Percentiles rank a stretch among this genome's conserved stretches.
Conservation (phyloP, 2,329 filamentous ascomycete genomes). For the Pseudogymnoascus sp. region DNA sequence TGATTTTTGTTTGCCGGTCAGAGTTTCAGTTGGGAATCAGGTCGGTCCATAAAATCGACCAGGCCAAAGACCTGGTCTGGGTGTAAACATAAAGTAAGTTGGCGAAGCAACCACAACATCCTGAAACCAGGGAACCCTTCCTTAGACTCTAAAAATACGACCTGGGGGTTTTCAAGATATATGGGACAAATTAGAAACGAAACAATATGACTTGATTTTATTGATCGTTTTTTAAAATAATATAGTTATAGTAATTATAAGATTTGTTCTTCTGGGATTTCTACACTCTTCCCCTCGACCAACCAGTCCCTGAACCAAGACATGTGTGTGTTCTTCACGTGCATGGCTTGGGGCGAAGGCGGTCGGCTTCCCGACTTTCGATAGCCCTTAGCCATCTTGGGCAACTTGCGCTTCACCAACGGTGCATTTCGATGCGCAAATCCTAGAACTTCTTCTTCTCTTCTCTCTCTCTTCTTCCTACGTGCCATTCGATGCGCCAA, state of each 20-base stretch:
- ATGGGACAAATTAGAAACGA: neutral
- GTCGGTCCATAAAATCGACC: neutral
- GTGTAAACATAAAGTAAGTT: slow-evolving; percentile 8
- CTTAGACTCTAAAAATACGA: slow-evolving; percentile 2
- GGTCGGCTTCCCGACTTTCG: neutral
- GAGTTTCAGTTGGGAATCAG: neutral
- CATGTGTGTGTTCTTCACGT: slow-evolving; percentile 5
- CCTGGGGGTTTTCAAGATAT: neutral
- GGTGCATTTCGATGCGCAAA: slow-evolving; percentile 5
- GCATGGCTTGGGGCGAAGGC: neutral
- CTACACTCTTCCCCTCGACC: neutral
- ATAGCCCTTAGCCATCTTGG: neutral
- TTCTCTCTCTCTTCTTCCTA: neutral
- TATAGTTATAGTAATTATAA: neutral
- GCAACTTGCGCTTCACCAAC: slow-evolving; percentile 3
- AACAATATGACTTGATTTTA: neutral
- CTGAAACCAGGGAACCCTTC: neutral
- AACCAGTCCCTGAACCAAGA: neutral
- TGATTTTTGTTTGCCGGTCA: neutral
- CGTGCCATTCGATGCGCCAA: slow-evolving; percentile 16
- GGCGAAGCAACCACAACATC: neutral
- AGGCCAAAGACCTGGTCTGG: neutral
- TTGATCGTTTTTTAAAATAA: neutral
- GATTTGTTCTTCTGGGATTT: neutral
- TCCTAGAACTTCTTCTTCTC: neutral